These are phyloP conservation scores for Myxozyma vanderwaltii DNA, from an alignment of 805 yeast species.

Conservation along the genomic window DNA sequence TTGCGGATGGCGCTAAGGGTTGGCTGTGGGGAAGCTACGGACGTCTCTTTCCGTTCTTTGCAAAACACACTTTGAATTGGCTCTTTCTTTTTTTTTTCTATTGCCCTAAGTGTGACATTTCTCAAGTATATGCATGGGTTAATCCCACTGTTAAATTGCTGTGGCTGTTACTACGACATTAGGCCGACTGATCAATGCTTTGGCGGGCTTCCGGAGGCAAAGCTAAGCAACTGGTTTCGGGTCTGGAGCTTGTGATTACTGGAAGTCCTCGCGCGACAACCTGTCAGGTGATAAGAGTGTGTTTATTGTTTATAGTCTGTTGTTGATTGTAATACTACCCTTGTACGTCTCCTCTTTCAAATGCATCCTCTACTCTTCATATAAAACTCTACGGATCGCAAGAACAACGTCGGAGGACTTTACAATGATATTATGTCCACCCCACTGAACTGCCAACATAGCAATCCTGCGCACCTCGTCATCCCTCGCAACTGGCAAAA, in stretches of 20 bases:
- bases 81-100: too few relatives aligned
- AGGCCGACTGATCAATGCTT: too few relatives aligned
- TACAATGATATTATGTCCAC: conserved; percentile 25
- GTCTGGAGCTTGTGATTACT: neutral
- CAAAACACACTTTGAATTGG: too few relatives aligned
- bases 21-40: neutral
- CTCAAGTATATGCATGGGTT: too few relatives aligned
- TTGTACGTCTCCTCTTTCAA: too few relatives aligned
- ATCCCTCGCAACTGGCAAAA: neutral
- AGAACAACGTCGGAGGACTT: conserved; percentile 26
- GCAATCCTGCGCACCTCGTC: conserved; percentile 14
- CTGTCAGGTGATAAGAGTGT: neutral
- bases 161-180: too few relatives aligned
- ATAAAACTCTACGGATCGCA: conserved; percentile 18
- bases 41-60: neutral
- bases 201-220: too few relatives aligned
- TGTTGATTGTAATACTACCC: neutral
- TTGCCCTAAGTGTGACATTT: too few relatives aligned
- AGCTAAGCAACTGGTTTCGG: too few relatives aligned
- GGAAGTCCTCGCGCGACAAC: neutral
- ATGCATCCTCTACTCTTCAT: neutral
- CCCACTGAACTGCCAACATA: conserved; percentile 23
- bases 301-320: neutral
- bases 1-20: neutral
- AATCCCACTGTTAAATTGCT: too few relatives aligned